Evolutionary conservation across 345 rosid species (phyloP).

Genomic region (Salix exigua): DNA sequence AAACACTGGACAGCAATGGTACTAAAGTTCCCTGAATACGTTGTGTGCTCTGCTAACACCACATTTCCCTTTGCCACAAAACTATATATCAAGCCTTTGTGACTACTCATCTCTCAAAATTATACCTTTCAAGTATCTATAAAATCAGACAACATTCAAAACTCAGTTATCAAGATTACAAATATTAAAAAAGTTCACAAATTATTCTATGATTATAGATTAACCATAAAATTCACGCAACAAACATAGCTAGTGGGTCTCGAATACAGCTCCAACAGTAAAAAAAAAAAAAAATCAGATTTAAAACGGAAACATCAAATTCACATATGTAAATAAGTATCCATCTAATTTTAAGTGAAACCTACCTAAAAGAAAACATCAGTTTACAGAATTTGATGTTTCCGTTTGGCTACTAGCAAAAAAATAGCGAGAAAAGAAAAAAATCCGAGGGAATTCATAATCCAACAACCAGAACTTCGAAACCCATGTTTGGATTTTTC

Average conservation of each 20-base stretch:
- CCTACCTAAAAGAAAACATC: not conserved
- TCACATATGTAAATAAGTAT: no score
- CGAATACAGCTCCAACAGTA: not conserved
- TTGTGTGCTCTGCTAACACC: conserved; percentile 89
- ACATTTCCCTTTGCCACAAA: conserved; percentile 93
- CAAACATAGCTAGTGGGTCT: not conserved
- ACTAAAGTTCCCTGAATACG: conserved; percentile 91
- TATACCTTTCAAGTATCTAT: not conserved
- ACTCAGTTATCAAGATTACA: not conserved
- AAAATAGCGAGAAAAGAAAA: not conserved
- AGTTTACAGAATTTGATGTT: not conserved
- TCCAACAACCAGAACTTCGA: not conserved
- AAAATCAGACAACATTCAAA: not conserved
- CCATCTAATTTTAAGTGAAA: not conserved
- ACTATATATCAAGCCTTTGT: conserved; percentile 90
- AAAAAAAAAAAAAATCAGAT: not conserved
- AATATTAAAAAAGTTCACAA: not conserved
- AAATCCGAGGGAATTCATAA: not conserved
- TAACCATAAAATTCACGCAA: not conserved
- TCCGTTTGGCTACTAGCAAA: not conserved
- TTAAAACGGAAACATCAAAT: not conserved
- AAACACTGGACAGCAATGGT: conserved; percentile 96
- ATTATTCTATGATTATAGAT: not conserved
- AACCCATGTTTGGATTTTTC: not conserved
- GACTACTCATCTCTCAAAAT: conserved; percentile 57